Evolutionary conservation across 139 green algal genomes (phyloP), one percentile per base, ranked within the genome.

Genomic region (Penium margaritaceum): DNA sequence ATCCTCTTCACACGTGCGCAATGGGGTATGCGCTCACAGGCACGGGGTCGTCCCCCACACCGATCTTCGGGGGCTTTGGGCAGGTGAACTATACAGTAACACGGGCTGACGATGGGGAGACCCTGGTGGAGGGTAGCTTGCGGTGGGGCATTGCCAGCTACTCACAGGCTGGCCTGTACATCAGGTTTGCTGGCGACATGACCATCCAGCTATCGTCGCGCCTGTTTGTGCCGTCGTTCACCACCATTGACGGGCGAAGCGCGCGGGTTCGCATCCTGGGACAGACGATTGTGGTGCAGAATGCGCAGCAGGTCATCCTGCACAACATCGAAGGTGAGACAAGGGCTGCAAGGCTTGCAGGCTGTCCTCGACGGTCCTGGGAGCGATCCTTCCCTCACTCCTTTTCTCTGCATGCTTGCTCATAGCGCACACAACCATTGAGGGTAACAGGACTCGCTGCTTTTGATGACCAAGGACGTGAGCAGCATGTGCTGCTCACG

Each of bases 281-380:
- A 7, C 29, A 43, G 21, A 24, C 24, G 21, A 15, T 69, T 19
- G 62, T 69, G 12, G 62, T 69, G 19, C 21, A 17, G 5, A 69
- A 69, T 34, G 37, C 30, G 0, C 32, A 17, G 33, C 29, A 69
- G 24, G 62, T 69, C 1, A 69, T 69, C 35, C 17, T 69, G 21
- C 62, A 69, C 62, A 69, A 69, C 35, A 47, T 69, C 19, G 62
- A 69, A 35, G 62, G 51, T 60, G 30, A 19, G n/a, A 27, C 46
- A 29, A 19, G 4, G 24, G 46, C 0, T 4, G 24, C 6, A n/a
- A n/a, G n/a, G n/a, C n/a, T n/a, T n/a, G n/a, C 0, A 57, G 12
- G 5, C 0, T 4, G 9, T 57, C 24, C n/a, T n/a, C n/a, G n/a
- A n/a, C n/a, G n/a, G n/a, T n/a, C n/a, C n/a, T n/a, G n/a, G n/a